Evolutionary conservation across 331 rosid genomes (phyloP).

Genomic region (Spiraea crenata): DNA sequence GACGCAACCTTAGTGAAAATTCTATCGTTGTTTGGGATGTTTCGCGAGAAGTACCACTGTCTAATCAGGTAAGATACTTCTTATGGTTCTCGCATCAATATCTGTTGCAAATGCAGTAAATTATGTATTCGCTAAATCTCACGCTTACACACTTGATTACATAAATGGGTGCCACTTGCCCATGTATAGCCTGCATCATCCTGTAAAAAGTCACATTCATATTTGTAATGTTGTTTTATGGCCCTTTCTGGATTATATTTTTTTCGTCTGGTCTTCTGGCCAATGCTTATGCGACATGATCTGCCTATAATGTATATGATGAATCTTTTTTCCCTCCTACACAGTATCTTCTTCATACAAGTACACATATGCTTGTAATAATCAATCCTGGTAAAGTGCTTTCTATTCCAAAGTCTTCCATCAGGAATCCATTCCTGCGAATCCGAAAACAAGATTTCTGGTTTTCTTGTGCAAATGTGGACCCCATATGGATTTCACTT

Average conservation of each 20-base stretch:
- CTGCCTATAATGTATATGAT: background rate
- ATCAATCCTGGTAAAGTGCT: too few species aligned
- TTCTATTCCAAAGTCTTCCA: too few species aligned
- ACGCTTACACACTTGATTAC: background rate
- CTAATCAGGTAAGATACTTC: constrained; percentile 67
- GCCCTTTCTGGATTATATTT: background rate
- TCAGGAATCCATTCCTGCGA: too few species aligned
- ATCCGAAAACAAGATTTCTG: too few species aligned
- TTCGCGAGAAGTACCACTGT: constrained; percentile 68
- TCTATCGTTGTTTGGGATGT: constrained; percentile 90
- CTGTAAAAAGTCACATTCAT: constrained; percentile 5
- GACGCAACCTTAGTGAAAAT: constrained; percentile 69
- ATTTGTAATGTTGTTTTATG: background rate
- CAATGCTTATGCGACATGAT: background rate
- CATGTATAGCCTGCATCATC: background rate
- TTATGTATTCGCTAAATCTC: background rate
- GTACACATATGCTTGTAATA: too few species aligned
- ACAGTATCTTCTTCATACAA: too few species aligned
- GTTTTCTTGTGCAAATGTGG: too few species aligned
- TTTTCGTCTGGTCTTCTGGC: background rate
- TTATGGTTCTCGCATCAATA: constrained; percentile 9
- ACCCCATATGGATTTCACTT: too few species aligned
- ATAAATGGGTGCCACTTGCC: background rate
- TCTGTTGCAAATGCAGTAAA: background rate
- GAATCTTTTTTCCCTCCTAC: too few species aligned